phyloP scores from a whole-genome alignment of 2,329 filamentous ascomycete genomes.

The Claviceps purpurea region DNA sequence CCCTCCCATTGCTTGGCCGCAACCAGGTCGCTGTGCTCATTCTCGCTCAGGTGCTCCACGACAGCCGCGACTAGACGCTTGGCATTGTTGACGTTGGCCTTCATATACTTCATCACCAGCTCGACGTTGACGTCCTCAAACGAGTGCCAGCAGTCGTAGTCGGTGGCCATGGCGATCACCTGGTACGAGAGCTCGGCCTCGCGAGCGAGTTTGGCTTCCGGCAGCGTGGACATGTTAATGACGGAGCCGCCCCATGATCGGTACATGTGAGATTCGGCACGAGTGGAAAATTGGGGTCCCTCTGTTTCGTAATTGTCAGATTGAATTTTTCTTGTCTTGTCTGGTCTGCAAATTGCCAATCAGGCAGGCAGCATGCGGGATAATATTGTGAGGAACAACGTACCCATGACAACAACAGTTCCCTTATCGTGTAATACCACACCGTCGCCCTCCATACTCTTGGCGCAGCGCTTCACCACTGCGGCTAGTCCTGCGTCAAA shows the following conservation, averaged over 20 bases:
- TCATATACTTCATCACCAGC: conserved; percentile 97
- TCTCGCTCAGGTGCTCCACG: conserved; percentile 68
- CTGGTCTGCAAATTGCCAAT: too few relatives aligned
- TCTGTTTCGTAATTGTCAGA: conserved; percentile 35
- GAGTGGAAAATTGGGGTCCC: conserved; percentile 95
- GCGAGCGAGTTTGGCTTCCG: conserved; percentile 88
- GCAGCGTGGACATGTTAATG: conserved; percentile 96
- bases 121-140: conserved; percentile 78
- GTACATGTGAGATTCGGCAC: conserved; percentile 92
- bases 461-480: conserved; percentile 65
- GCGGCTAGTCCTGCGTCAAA: conserved; percentile 70
- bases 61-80: conserved; percentile 74
- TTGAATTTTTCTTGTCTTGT: neutral
- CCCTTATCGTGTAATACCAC: conserved; percentile 75
- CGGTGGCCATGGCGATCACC: conserved; percentile 98
- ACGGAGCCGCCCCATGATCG: conserved; percentile 84
- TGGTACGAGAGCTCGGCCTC: conserved; percentile 96
- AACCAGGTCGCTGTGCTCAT: conserved; percentile 64
- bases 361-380: neutral
- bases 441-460: conserved; percentile 65
- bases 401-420: conserved; percentile 83
- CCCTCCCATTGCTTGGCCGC: conserved; percentile 71
- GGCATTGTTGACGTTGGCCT: conserved; percentile 80
- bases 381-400: conserved; percentile 14
- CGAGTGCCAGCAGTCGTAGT: conserved; percentile 97